These are phyloP conservation scores for Pseudogymnoascus sp. DNA, from an alignment of 2,329 filamentous ascomycete genomes.

Conservation along the genomic window DNA sequence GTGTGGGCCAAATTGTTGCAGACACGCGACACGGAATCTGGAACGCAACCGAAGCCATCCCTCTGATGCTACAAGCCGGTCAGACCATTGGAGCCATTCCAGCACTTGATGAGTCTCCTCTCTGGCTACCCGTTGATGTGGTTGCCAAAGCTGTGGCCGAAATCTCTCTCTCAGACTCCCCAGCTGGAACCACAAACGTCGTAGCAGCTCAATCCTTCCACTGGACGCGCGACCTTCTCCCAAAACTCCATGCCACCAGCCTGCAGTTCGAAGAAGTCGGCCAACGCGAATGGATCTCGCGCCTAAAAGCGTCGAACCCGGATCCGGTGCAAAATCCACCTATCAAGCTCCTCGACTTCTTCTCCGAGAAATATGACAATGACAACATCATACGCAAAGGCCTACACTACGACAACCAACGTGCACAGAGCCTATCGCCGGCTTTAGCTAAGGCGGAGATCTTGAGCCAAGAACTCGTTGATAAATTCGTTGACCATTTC, in stretches of 20 bases:
- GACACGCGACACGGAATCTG: slow-evolving; percentile 41
- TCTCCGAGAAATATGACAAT: slow-evolving; percentile 42
- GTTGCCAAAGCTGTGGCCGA: slow-evolving; percentile 36
- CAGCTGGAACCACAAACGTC: slow-evolving; percentile 20
- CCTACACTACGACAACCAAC: slow-evolving; percentile 13
- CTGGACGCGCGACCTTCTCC: slow-evolving; percentile 45
- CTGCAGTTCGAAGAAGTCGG: slow-evolving; percentile 38
- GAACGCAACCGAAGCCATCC: slow-evolving; percentile 45
- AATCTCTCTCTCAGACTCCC: slow-evolving; percentile 24
- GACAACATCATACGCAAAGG: slow-evolving; percentile 32
- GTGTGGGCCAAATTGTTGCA: slow-evolving; percentile 44
- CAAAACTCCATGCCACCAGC: slow-evolving; percentile 38
- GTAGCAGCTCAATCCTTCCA: slow-evolving; percentile 40
- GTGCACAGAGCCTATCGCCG: slow-evolving; percentile 14
- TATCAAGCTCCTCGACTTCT: slow-evolving; percentile 46
- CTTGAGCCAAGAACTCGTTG: slow-evolving; percentile 14
- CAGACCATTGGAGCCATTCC: slow-evolving; percentile 38
- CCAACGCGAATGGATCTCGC: slow-evolving; percentile 37
- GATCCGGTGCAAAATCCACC: slow-evolving; percentile 44
- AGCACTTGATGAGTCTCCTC: slow-evolving; percentile 35
- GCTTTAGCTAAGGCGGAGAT: slow-evolving; percentile 11
- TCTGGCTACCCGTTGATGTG: slow-evolving; percentile 40
- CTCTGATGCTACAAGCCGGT: slow-evolving; percentile 42
- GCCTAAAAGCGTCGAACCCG: slow-evolving; percentile 37
- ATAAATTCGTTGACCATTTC: slow-evolving; percentile 15